Conservation (phyloP, 345 rosid genomes). For the Populus nigra region DNA sequence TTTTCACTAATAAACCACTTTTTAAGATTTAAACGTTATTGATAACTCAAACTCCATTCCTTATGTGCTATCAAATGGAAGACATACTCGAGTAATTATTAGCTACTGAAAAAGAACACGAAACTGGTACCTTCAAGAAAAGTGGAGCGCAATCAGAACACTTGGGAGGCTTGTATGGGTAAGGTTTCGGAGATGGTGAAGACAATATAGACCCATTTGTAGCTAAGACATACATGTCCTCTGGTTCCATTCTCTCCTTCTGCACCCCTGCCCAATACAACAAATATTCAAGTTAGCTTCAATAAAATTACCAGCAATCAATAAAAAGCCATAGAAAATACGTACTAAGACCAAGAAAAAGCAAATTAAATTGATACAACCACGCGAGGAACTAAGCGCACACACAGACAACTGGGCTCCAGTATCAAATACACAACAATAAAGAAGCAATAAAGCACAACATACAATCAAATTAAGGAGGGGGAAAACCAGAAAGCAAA, state of each 20-base stretch:
- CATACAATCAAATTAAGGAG: not conserved
- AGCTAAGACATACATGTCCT: constrained; percentile 80
- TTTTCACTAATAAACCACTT: constrained; percentile 1
- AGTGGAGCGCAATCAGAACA: constrained; percentile 89
- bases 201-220: constrained; percentile 60
- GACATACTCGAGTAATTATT: not conserved
- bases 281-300: constrained; percentile 1
- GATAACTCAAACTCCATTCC: not conserved
- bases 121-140: constrained; percentile 66
- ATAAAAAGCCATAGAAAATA: not conserved
- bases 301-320: not conserved
- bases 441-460: not conserved
- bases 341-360: not conserved
- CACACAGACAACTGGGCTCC: not conserved
- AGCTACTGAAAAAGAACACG: not conserved
- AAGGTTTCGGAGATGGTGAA: constrained; percentile 76
- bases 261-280: constrained; percentile 68
- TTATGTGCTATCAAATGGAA: not conserved
- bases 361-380: not conserved
- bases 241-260: constrained; percentile 97
- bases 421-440: not conserved
- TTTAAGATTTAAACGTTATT: not conserved
- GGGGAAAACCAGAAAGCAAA: constrained; percentile 5
- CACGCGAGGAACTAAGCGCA: not conserved
- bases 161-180: constrained; percentile 83